Percentiles rank a stretch among this genome's conserved stretches.
These are phyloP conservation scores for Xanthoconium separans DNA, from an alignment of 1,284 basidiomycete species.

Conservation along the genomic window DNA sequence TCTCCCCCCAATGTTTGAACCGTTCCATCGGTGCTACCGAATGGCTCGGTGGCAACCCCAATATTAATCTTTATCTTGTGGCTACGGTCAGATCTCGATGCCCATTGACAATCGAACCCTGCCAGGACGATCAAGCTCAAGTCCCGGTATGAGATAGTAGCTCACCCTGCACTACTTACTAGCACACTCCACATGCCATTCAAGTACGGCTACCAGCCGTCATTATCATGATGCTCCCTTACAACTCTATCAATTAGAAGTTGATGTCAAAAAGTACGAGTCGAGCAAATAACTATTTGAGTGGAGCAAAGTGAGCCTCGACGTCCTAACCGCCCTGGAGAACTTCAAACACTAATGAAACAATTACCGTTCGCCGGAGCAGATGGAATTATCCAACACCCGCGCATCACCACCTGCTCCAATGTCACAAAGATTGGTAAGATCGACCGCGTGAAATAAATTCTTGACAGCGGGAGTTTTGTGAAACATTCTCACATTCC, in stretches of 20 bases:
- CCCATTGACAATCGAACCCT: not conserved
- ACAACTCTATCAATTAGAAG: too few relatives aligned
- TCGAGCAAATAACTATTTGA: not conserved
- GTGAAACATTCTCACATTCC: too few relatives aligned
- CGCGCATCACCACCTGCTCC: not conserved
- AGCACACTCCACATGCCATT: too few relatives aligned
- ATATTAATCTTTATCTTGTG: not conserved
- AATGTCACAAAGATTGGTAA: not conserved
- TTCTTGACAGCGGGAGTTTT: too few relatives aligned
- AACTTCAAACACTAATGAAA: not conserved
- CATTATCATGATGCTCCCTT: too few relatives aligned
- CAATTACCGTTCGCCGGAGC: not conserved
- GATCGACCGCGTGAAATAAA: not conserved
- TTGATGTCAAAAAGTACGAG: too few relatives aligned
- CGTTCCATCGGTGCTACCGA: too few relatives aligned
- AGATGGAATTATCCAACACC: not conserved
- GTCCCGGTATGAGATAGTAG: not conserved
- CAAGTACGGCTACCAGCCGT: too few relatives aligned
- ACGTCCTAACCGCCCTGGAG: not conserved
- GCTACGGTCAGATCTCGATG: not conserved
- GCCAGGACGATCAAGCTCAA: constrained; percentile 1
- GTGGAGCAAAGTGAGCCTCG: not conserved
- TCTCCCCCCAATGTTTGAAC: too few relatives aligned
- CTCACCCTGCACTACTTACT: too few relatives aligned
- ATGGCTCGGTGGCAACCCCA: not conserved